Percentiles rank a stretch among this genome's conserved stretches.
Evolutionary conservation across 208 protist genomes (phyloP).

Genomic region (Spongospora subterranea): DNA sequence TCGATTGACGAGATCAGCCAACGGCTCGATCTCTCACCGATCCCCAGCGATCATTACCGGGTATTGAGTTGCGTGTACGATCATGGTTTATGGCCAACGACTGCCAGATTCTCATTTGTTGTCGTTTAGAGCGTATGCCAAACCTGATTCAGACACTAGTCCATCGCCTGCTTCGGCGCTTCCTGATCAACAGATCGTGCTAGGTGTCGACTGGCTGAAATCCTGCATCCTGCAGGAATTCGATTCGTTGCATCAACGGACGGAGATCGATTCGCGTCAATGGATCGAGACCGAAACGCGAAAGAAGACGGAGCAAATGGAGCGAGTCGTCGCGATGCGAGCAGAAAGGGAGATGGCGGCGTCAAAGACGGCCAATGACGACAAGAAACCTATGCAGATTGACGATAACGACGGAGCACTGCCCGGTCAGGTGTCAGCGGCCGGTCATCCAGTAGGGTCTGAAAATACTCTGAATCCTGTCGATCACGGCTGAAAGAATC

Average conservation of each 20-base stretch:
- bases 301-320: neutral
- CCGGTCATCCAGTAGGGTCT: too few species aligned
- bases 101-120: neutral
- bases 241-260: neutral
- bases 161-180: neutral
- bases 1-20: slow-evolving; percentile 91
- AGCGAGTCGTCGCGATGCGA: neutral
- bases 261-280: neutral
- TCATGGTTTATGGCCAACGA: neutral
- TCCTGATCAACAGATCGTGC: neutral
- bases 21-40: slow-evolving; percentile 86
- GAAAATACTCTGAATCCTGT: too few species aligned
- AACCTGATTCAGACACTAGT: neutral
- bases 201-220: neutral
- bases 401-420: too few species aligned
- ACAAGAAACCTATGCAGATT: too few species aligned
- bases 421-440: too few species aligned
- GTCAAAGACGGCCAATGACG: too few species aligned
- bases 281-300: neutral
- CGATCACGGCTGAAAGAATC: too few species aligned
- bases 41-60: slow-evolving; percentile 89
- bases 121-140: neutral
- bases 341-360: neutral
- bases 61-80: slow-evolving; percentile 76
- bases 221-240: neutral